Evolutionary conservation across 1,284 basidiomycete genomes (phyloP), one percentile per base, ranked within the genome.

Genomic region (Boletus albobrunnescens): DNA sequence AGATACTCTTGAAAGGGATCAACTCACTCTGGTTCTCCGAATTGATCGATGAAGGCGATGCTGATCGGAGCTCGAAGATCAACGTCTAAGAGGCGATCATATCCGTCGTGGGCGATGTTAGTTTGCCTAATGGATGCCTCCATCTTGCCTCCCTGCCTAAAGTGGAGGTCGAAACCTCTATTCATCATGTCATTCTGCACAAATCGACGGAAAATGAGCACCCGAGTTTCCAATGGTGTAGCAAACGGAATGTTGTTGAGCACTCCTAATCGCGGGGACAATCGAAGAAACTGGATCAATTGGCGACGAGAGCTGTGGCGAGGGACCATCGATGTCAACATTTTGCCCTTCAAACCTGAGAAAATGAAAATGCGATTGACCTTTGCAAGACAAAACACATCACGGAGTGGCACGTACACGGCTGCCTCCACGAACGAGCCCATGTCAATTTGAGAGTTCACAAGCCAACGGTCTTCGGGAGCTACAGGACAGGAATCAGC

Each of bases 171-270:
- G 45, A 44, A 44, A 27, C 49, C 56, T 48, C 52, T 56, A 40
- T 51, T 51, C 40, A 36, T 49, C 42, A 61, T 72, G 60, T 92
- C 87, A 51, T 78, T 82, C 54, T 72, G 60, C 40, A 96, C 79
- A 61, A 95, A 96, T 46, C 81, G 74, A 23, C 91, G 77, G 69
- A 98, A 97, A 38, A 98, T 93, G 36, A 84, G 77, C 7, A 98
- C 89, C 17, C 95, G 84, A 0, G 85, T 82, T 50, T 90, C 85
- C 68, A 99, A 99, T 0, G 94, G 95, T 49, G 99, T 90, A 12
- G 93, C 84, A 71, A 99, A 98, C 0, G 95, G 96, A 44, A 98
- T 90, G 65, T 97, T 94, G 72, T 97, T 93, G 43, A 99, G 79
- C 23, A 98, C 78, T 4, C 91, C 91, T 2, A 98, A 77, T 4